These are phyloP conservation scores for Penicillium concentricum DNA, from an alignment of 2,329 filamentous ascomycete species.

Conservation along the genomic window DNA sequence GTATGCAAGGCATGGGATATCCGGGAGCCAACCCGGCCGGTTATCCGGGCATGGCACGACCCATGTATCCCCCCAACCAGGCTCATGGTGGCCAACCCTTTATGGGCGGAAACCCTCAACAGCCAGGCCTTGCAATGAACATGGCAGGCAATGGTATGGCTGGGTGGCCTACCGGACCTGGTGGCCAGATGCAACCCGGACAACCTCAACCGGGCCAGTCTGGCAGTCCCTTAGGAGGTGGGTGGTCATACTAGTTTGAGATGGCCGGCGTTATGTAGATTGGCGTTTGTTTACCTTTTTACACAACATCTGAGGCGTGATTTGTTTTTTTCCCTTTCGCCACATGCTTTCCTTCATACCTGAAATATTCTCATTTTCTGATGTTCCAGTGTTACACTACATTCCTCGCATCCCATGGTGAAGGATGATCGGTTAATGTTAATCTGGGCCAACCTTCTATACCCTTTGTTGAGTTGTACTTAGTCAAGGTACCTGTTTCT, in stretches of 20 bases:
- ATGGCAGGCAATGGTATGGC: conserved; percentile 39
- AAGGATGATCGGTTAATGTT: conserved; percentile 28
- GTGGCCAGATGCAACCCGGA: conserved; percentile 37
- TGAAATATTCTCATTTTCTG: conserved; percentile 12
- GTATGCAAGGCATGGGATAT: conserved; percentile 34
- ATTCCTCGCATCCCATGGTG: conserved; percentile 15
- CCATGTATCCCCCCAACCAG: conserved; percentile 40
- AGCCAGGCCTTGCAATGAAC: conserved; percentile 36
- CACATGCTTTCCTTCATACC: conserved; percentile 9
- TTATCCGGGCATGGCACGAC: conserved; percentile 37
- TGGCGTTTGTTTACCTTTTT: conserved; percentile 15
- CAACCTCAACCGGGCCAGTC: conserved; percentile 41
- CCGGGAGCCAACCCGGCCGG: conserved; percentile 33
- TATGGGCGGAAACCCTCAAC: conserved; percentile 36
- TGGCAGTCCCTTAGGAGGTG: conserved; percentile 38
- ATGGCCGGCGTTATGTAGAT: conserved; percentile 27
- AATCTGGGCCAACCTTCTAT: conserved; percentile 35
- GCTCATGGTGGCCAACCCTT: conserved; percentile 34
- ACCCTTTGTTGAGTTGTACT: conserved; percentile 36
- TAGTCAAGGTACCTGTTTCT: conserved; percentile 21
- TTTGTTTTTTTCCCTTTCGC: conserved; percentile 1
- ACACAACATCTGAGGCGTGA: conserved; percentile 12
- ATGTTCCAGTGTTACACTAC: conserved; percentile 16
- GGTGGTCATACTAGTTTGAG: conserved; percentile 37
- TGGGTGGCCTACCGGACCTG: conserved; percentile 38